Evolutionary conservation across 176 grass and related monocot genomes (phyloP), one percentile per base, ranked within the genome.

Genomic region (Oryza rufipogon): DNA sequence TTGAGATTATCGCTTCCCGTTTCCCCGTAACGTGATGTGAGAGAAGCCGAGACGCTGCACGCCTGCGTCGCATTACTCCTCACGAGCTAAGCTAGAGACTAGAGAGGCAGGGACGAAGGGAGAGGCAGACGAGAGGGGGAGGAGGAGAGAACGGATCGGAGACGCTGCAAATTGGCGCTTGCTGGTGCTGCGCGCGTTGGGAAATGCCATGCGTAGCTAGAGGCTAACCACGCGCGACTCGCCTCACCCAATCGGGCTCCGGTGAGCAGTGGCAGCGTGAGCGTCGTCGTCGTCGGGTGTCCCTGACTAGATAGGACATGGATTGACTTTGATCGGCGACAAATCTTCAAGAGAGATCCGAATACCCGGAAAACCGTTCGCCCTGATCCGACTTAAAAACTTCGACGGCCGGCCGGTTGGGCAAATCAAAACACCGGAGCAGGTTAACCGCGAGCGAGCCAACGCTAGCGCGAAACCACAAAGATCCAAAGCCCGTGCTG

Each of bases 1-100:
- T 82, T 82, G 86, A 88, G 86, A 88, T 78, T 78, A 77, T 79
- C 84, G 74, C 84, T 49, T 79, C 84, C 34, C 83, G 79, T 68
- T 90, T 90, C 83, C 83, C 88, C 73, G 88, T 88, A 56, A 72
- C 16, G 63, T 13, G 66, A 76, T 7, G 54, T 58, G 54, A 58
- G 54, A 58, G 54, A 5, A 54, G 75, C 47, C 68, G 45, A 66
- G 72, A 81, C 54, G 83, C 80, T 49, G 68, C 63, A 48, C 9
- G 69, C 26, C 66, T 70, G n/a, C 49, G n/a, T 60, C 68, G 68
- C 47, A 77, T 81, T 86, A 86, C 84, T 89, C 77, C 51, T 84
- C 83, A 58, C 66, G 30, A 39, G 33, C 60, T 66, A 38, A 41
- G 25, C 19, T 41, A 41, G 39, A 41, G 39, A 41, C 39, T 8